A percentile compares a stretch with the other conserved stretches of the same genome.
Conservation (phyloP, 257 asterid genomes). For the Fraxinus americana region DNA sequence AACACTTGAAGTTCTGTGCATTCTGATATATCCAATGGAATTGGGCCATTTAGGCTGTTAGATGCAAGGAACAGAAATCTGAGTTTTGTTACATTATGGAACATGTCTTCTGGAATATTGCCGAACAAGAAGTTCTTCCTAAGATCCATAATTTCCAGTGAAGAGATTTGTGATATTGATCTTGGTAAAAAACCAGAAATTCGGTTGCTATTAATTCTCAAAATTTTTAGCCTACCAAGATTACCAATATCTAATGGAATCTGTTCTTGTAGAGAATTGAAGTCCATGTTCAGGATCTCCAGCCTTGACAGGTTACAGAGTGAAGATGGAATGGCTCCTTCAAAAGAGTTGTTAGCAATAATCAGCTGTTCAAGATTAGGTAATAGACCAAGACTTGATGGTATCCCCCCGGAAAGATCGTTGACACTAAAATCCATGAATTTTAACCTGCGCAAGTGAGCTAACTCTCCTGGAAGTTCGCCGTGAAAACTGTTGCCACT, state of each 20-base stretch:
- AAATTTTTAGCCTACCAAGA: background rate
- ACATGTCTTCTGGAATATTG: constrained; percentile 13
- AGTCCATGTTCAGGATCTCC: background rate
- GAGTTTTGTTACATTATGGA: constrained; percentile 1
- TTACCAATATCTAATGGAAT: background rate
- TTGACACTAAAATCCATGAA: constrained; percentile 7
- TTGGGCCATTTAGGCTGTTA: background rate
- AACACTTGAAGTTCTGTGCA: constrained; percentile 13
- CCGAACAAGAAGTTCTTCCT: background rate
- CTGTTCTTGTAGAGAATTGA: background rate
- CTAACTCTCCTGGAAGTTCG: constrained; percentile 9
- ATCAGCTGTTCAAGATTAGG: background rate
- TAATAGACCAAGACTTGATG: constrained; percentile 17
- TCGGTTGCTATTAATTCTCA: background rate
- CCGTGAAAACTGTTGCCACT: constrained; percentile 16
- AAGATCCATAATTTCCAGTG: background rate
- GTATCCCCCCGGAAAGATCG: constrained; percentile 2
- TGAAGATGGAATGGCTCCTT: constrained; percentile 1
- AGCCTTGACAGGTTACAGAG: constrained; percentile 21
- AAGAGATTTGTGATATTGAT: background rate
- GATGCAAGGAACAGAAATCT: background rate
- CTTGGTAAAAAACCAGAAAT: constrained; percentile 14
- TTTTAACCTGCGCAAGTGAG: constrained; percentile 4
- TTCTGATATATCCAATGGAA: constrained; percentile 10
- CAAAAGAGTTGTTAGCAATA: constrained; percentile 16